A percentile compares a stretch with the other conserved stretches of the same genome.
These are phyloP conservation scores for Hygrophorus russula DNA, from an alignment of 768 basidiomycete genomes.

Conservation along the genomic window DNA sequence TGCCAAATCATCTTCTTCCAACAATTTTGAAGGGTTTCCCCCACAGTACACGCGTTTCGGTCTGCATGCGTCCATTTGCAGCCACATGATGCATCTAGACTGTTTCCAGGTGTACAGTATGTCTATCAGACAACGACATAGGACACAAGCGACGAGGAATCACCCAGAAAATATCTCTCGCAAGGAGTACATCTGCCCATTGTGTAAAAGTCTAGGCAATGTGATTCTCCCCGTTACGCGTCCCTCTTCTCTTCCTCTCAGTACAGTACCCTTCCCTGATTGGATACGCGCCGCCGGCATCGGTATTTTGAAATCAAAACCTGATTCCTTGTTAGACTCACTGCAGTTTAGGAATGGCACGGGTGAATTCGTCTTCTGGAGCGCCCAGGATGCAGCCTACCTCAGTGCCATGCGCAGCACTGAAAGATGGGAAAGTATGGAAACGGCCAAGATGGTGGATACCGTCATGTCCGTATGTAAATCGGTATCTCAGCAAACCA, in stretches of 20 bases:
- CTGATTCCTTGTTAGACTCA: conserved; percentile 59
- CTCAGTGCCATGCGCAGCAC: conserved; percentile 38
- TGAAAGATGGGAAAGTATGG: conserved; percentile 41
- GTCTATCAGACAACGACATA: conserved; percentile 81
- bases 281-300: conserved; percentile 89
- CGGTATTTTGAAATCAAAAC: conserved; percentile 76
- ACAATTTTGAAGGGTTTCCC: conserved; percentile 69
- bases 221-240: conserved; percentile 76
- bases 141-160: conserved; percentile 80
- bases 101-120: conserved; percentile 87
- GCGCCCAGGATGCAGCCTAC: conserved; percentile 70
- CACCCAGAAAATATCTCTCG: conserved; percentile 93
- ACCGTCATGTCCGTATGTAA: conserved; percentile 72
- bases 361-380: conserved; percentile 86
- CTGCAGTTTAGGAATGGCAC: conserved; percentile 72
- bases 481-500: conserved; percentile 74
- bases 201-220: conserved; percentile 96
- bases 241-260: conserved; percentile 37
- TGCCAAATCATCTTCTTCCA: conserved; percentile 24
- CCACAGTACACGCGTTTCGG: conserved; percentile 70
- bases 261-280: conserved; percentile 60
- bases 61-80: conserved; percentile 79
- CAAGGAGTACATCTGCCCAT: conserved; percentile 90
- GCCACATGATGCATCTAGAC: conserved; percentile 93
- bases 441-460: conserved; percentile 74